Evolutionary conservation across 768 basidiomycete species (phyloP).

Genomic region (Amyloporia xantha): DNA sequence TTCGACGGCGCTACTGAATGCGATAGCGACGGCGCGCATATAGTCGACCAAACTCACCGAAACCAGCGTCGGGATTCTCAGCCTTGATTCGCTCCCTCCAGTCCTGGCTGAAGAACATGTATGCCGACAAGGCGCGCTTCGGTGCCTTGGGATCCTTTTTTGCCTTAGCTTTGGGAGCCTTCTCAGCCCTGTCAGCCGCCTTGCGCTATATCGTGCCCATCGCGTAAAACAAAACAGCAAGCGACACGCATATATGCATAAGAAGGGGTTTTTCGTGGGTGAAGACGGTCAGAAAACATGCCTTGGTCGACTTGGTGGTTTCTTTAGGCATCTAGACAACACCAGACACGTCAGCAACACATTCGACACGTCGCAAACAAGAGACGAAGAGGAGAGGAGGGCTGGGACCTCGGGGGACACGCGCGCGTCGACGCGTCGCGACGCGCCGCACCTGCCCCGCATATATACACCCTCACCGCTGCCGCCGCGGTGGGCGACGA

Average conservation of each 20-base stretch:
- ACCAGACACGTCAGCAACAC: slow-evolving; percentile 27
- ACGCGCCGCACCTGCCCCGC: slow-evolving; percentile 11
- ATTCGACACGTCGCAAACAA: slow-evolving; percentile 34
- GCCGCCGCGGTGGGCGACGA: slow-evolving; percentile 11
- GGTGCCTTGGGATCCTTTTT: slow-evolving; percentile 83
- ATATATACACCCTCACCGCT: slow-evolving; percentile 1
- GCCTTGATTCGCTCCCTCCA: slow-evolving; percentile 93
- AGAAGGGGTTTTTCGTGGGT: slow-evolving; percentile 2
- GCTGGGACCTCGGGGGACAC: slow-evolving; percentile 6
- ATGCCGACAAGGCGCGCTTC: slow-evolving; percentile 91
- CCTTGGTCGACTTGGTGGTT: slow-evolving; percentile 60
- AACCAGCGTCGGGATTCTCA: slow-evolving; percentile 92
- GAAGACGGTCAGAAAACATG: slow-evolving; percentile 28
- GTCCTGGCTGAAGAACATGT: slow-evolving; percentile 99
- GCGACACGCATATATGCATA: slow-evolving; percentile 10
- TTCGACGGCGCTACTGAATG: slow-evolving; percentile 5
- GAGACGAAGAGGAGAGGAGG: slow-evolving; percentile 10
- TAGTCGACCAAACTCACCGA: slow-evolving; percentile 47
- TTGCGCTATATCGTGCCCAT: slow-evolving; percentile 46
- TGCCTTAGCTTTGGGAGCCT: slow-evolving; percentile 42
- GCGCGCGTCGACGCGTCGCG: slow-evolving; percentile 20
- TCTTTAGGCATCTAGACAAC: slow-evolving; percentile 71
- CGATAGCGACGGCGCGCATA: slow-evolving; percentile 2
- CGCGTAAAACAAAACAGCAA: neutral
- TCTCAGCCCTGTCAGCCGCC: slow-evolving; percentile 68